Conservation (phyloP, 2,329 filamentous ascomycete species). For the Pseudocercospora pini-densiflorae region DNA sequence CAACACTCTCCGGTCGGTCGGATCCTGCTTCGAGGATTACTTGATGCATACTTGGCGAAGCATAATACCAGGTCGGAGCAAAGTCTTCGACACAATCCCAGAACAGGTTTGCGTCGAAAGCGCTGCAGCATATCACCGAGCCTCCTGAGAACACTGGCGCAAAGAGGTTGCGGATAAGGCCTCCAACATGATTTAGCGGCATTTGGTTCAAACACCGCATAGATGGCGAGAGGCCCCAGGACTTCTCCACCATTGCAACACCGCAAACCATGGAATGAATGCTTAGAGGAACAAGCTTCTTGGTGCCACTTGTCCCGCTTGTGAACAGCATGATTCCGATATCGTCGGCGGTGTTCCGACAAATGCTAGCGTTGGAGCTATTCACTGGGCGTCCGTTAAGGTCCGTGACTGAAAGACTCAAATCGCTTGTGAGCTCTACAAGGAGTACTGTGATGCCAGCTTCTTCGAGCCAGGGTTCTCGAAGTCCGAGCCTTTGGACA, state of each 20-base stretch:
- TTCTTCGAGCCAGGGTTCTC: constrained; percentile 39
- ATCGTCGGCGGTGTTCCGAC: constrained; percentile 51
- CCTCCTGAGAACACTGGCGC: constrained; percentile 60
- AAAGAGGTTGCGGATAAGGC: constrained; percentile 60
- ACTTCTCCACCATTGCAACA: constrained; percentile 58
- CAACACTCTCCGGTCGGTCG: constrained; percentile 46
- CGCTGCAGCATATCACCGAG: constrained; percentile 58
- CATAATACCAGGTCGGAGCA: constrained; percentile 62
- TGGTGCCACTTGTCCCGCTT: constrained; percentile 62
- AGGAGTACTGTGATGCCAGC: constrained; percentile 47
- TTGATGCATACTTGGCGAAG: constrained; percentile 62
- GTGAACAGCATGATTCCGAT: constrained; percentile 60
- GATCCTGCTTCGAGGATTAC: constrained; percentile 56
- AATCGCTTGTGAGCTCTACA: constrained; percentile 44
- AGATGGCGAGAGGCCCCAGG: constrained; percentile 54
- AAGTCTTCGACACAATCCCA: constrained; percentile 59
- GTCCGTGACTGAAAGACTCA: constrained; percentile 43
- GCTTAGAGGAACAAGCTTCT: constrained; percentile 61
- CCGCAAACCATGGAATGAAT: constrained; percentile 57
- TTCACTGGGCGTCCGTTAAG: constrained; percentile 23
- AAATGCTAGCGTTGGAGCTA: constrained; percentile 3
- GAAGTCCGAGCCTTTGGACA: constrained; percentile 47
- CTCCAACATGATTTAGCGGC: constrained; percentile 61
- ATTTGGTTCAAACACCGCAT: constrained; percentile 65
- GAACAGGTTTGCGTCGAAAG: constrained; percentile 60